A percentile compares a stretch with the other conserved stretches of the same genome.
These are phyloP conservation scores for Solanum chmielewskii DNA, from an alignment of 257 asterid species.

Conservation along the genomic window DNA sequence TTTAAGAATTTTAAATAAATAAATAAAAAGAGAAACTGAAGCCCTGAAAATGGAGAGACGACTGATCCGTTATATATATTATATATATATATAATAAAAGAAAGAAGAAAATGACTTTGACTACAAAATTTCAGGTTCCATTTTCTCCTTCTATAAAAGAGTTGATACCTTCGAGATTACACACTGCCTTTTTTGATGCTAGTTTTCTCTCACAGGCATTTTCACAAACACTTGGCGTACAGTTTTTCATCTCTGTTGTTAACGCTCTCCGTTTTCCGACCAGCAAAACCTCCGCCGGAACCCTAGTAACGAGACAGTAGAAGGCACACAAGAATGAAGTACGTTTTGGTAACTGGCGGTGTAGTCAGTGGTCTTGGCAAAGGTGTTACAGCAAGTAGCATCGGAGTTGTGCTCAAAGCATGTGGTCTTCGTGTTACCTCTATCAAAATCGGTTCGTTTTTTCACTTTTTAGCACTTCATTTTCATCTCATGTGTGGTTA, in stretches of 20 bases:
- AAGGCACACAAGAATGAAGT: slow-evolving; percentile 42
- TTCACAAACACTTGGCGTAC: slow-evolving; percentile 8
- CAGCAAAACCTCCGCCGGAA: background rate
- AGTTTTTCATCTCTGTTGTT: background rate
- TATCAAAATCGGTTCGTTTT: slow-evolving; percentile 72
- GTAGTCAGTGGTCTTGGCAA: slow-evolving; percentile 99
- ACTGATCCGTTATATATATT: background rate
- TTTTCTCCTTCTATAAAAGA: background rate
- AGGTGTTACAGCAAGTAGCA: slow-evolving; percentile 98
- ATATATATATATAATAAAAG: background rate
- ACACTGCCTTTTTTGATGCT: background rate
- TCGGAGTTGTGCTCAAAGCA: slow-evolving; percentile 93
- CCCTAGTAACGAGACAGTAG: background rate
- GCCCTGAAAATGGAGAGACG: background rate
- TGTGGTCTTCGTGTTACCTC: slow-evolving; percentile 97
- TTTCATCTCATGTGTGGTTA: background rate
- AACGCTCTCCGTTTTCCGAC: background rate
- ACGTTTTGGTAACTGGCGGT: slow-evolving; percentile 90
- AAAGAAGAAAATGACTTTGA: background rate
- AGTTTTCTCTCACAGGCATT: slow-evolving; percentile 28
- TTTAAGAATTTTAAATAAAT: too few relatives aligned
- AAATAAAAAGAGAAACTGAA: background rate
- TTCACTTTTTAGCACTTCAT: background rate
- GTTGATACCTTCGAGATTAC: background rate
- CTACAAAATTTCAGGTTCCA: background rate